These are phyloP conservation scores for Pseudognaphalium luteoalbum DNA, from an alignment of 129 eudicot genomes.

Conservation along the genomic window DNA sequence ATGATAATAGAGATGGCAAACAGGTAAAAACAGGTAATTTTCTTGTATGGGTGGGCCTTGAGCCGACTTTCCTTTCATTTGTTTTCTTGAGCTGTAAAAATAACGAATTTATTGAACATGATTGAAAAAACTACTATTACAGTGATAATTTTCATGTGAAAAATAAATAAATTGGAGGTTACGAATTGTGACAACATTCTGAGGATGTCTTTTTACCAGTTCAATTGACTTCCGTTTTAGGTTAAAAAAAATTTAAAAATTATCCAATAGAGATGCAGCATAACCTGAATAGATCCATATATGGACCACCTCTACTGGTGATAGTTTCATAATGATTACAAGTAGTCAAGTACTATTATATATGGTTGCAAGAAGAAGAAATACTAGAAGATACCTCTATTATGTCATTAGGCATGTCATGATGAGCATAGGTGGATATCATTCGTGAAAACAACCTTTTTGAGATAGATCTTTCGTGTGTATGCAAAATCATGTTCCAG, in stretches of 20 bases:
- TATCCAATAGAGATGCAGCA: neutral
- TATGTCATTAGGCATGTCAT: conserved; percentile 47
- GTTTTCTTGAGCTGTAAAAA: neutral
- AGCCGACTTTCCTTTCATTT: neutral
- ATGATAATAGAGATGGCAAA: neutral
- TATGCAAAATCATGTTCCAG: conserved; percentile 91
- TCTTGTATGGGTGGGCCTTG: neutral
- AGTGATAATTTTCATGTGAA: too few relatives aligned
- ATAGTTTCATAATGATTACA: neutral
- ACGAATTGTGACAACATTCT: too few relatives aligned
- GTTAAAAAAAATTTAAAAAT: too few relatives aligned
- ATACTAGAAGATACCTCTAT: conserved; percentile 54
- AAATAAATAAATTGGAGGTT: too few relatives aligned
- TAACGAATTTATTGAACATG: too few relatives aligned
- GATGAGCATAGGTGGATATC: conserved; percentile 65
- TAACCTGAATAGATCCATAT: neutral
- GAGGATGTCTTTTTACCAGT: neutral
- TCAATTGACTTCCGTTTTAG: neutral
- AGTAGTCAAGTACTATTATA: neutral
- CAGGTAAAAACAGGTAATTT: neutral
- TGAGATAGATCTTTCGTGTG: conserved; percentile 77
- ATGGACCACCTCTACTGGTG: neutral
- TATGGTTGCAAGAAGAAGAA: neutral
- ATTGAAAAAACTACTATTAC: too few relatives aligned
- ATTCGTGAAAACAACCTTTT: conserved; percentile 75